phyloP scores from a whole-genome alignment of 805 yeast genomes.

The Wickerhamiella brachini region DNA sequence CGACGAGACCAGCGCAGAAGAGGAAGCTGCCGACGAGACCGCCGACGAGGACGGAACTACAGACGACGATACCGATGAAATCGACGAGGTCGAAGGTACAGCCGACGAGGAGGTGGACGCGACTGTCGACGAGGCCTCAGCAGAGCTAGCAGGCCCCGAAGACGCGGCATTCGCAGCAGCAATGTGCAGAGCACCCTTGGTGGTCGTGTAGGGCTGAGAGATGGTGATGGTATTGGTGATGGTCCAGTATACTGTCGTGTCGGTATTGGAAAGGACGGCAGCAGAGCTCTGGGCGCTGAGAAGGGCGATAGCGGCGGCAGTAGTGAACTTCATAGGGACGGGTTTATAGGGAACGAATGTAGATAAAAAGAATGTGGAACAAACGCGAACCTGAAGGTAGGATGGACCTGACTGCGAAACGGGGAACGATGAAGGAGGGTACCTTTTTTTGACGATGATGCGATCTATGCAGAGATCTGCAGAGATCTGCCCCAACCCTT shows the following conservation, averaged over 20 bases:
- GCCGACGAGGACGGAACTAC: neutral
- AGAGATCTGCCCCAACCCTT: neutral
- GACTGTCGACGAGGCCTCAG: neutral
- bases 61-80: neutral
- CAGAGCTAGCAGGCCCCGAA: neutral
- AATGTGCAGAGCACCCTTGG: neutral
- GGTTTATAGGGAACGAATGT: neutral
- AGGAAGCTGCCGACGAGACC: neutral
- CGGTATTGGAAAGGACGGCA: neutral
- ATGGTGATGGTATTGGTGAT: conserved; percentile 2
- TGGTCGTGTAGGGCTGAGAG: neutral
- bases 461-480: neutral
- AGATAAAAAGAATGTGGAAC: neutral
- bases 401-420: neutral
- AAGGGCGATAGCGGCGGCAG: neutral
- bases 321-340: neutral
- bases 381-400: neutral
- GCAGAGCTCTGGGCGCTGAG: neutral
- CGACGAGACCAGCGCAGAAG: neutral
- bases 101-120: neutral
- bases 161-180: neutral
- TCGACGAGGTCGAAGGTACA: too few species aligned
- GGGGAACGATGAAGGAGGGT: neutral
- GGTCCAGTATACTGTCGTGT: conserved; percentile 3
- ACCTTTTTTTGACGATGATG: neutral